Evolutionary conservation across 768 basidiomycete species (phyloP), one percentile per base, ranked within the genome.

Genomic region (Leccinum uliginosum): DNA sequence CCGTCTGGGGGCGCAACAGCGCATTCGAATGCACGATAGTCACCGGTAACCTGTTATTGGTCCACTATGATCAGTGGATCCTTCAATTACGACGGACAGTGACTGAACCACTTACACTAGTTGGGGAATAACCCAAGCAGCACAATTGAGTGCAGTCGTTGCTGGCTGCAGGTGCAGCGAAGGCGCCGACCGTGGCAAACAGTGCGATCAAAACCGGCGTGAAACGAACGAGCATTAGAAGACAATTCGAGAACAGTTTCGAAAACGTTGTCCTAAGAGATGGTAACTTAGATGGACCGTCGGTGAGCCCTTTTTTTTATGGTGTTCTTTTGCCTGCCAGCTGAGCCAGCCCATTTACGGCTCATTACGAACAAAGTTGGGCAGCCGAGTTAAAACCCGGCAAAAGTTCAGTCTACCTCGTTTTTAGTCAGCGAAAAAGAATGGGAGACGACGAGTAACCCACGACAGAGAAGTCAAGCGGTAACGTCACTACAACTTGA

Each of bases 191-290:
- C 14, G 52, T 23, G 11, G 26, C 40, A 3, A 52, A 24, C 1
- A 61, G 32, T 7, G 32, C 46, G n/a, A 60, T 17, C 6, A 48
- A 30, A 32, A 60, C 12, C 17, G 49, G 46, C 4, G 30, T 35
- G 26, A 54, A 27, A 44, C 45, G 59, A 44, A n/a, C 17, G 9
- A 60, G 52, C 59, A 61, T 32, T 32, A 32, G 32, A 32, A 32
- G 30, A 32, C 29, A 11, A 30, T 30, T 30, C 29, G 29, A 30
- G 29, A 29, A 29, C 10, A 10, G 29, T 29, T 29, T 29, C 10
- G 29, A 10, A 30, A 30, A 30, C 29, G 29, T 30, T 30, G n/a
- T n/a, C n/a, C n/a, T n/a, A n/a, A n/a, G n/a, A n/a, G 29, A 30
- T 30, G 10, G 27, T n/a, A n/a, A n/a, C n/a, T n/a, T 24, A 24